Conservation (phyloP, 148 eudicot species). For the Chenopodium album region DNA sequence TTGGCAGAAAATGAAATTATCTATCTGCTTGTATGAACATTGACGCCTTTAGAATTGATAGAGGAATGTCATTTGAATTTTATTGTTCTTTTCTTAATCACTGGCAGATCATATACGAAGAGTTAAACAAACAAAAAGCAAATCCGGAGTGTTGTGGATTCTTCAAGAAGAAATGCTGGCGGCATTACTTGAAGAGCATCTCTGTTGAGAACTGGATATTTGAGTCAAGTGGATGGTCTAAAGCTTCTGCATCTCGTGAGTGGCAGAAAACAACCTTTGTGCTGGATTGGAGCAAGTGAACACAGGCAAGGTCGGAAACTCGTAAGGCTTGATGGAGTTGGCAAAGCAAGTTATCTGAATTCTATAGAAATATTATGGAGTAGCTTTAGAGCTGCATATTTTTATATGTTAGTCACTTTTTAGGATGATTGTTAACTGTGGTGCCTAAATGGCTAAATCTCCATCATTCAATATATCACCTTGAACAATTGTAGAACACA, state of each 20-base stretch:
- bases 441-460: too few relatives aligned
- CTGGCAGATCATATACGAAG: constrained; percentile 22
- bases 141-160: constrained; percentile 20
- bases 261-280: constrained; percentile 15
- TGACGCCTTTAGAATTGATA: not conserved
- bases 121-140: constrained; percentile 14
- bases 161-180: constrained; percentile 28
- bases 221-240: constrained; percentile 9
- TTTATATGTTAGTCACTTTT: too few relatives aligned
- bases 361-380: not conserved
- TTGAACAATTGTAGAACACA: too few relatives aligned
- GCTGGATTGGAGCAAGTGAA: constrained; percentile 16
- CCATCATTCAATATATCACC: too few relatives aligned
- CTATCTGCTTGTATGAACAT: not conserved
- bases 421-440: too few relatives aligned
- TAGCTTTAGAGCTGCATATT: too few relatives aligned
- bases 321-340: not conserved
- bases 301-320: not conserved
- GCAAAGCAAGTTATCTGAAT: not conserved
- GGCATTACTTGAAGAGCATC: constrained; percentile 25
- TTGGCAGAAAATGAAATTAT: not conserved
- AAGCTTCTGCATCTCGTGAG: not conserved
- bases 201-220: constrained; percentile 16
- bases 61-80: not conserved
- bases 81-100: not conserved